phyloP scores from a whole-genome alignment of 495 filamentous ascomycete species.

The Hypoxylon intermedium region DNA sequence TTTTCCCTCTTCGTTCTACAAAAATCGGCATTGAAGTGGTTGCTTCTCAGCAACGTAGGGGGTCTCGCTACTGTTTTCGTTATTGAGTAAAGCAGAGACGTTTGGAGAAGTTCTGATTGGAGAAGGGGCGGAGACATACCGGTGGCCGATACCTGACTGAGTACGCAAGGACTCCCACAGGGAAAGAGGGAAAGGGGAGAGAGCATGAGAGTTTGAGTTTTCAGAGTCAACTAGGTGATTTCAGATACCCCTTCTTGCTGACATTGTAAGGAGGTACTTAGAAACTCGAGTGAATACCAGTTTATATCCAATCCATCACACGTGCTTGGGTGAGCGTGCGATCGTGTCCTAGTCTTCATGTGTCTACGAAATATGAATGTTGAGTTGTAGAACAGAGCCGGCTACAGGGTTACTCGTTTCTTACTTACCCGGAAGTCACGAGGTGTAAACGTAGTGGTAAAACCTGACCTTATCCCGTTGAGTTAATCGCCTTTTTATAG shows the following conservation, averaged over 20 bases:
- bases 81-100: conserved; percentile 14
- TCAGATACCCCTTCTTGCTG: conserved; percentile 39
- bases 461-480: too few species aligned
- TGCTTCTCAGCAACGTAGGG: conserved; percentile 5
- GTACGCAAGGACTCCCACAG: conserved; percentile 28
- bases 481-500: too few species aligned
- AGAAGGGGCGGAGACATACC: not conserved
- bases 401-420: too few species aligned
- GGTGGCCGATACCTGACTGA: conserved; percentile 1
- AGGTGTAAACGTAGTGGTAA: too few species aligned
- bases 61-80: conserved; percentile 16
- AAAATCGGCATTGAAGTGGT: conserved; percentile 5
- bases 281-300: conserved; percentile 35
- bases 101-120: conserved; percentile 22
- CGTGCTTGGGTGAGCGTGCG: too few species aligned
- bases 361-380: too few species aligned
- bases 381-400: too few species aligned
- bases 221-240: conserved; percentile 35
- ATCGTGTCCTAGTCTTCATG: not conserved
- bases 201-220: conserved; percentile 9
- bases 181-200: conserved; percentile 13
- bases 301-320: conserved; percentile 13
- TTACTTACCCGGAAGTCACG: too few species aligned
- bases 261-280: conserved; percentile 17
- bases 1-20: conserved; percentile 25